Evolutionary conservation across 164 flowering plant genomes (phyloP).

Genomic region (Brasenia schreberi): DNA sequence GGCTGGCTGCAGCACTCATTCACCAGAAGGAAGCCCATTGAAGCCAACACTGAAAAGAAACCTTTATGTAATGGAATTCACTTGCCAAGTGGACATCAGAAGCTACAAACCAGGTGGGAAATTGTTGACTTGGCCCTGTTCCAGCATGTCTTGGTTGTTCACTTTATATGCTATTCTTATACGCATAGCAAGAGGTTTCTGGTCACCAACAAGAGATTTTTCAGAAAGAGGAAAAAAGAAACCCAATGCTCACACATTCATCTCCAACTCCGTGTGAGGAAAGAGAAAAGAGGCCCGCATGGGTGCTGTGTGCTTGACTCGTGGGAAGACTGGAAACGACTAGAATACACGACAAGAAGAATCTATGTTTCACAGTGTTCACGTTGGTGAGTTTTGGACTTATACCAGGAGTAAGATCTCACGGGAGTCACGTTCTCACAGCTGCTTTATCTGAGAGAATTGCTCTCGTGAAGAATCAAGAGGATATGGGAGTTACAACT

Average conservation of each 20-base stretch:
- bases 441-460: too few relatives aligned
- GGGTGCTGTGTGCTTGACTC: too few relatives aligned
- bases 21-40: not conserved
- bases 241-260: not conserved
- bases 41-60: not conserved
- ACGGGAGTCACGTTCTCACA: too few relatives aligned
- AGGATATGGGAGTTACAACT: too few relatives aligned
- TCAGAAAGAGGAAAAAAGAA: not conserved
- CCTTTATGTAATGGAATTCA: not conserved
- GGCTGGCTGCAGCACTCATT: not conserved
- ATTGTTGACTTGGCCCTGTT: slow-evolving; percentile 83
- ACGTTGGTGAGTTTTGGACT: too few relatives aligned
- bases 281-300: not conserved
- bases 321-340: too few relatives aligned
- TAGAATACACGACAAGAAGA: too few relatives aligned
- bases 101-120: slow-evolving; percentile 22
- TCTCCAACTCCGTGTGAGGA: not conserved
- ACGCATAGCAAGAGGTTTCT: slow-evolving; percentile 94
- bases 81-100: not conserved
- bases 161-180: slow-evolving; percentile 71
- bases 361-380: too few relatives aligned
- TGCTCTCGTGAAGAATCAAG: too few relatives aligned
- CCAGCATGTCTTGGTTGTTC: slow-evolving; percentile 51
- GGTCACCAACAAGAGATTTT: slow-evolving; percentile 6
- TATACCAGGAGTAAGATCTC: too few relatives aligned